Evolutionary conservation across 441 rosid species (phyloP).

Genomic region (Erodium trifolium): DNA sequence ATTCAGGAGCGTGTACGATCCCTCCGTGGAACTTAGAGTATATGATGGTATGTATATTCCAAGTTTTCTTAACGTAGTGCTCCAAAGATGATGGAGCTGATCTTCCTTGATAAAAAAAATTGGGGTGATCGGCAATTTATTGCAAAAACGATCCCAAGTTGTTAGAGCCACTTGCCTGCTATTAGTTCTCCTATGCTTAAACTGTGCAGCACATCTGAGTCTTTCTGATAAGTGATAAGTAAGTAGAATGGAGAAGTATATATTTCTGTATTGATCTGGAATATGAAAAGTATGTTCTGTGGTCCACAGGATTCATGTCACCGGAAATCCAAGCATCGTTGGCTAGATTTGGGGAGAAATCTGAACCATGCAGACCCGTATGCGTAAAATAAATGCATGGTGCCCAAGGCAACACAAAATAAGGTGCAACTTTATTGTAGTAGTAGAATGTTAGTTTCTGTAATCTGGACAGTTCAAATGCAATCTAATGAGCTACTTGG

Average conservation of each 20-base stretch:
- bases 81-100: no score
- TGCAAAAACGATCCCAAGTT: no score
- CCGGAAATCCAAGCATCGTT: background rate
- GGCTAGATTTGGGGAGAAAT: background rate
- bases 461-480: no score
- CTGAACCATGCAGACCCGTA: background rate
- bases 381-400: background rate
- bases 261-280: background rate
- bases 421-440: background rate
- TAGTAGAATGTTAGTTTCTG: background rate
- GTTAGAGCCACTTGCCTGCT: no score
- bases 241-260: no score
- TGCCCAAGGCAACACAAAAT: background rate
- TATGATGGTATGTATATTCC: slow-evolving; percentile 8
- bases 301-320: background rate
- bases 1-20: slow-evolving; percentile 58
- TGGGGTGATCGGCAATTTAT: no score
- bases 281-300: background rate
- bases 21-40: slow-evolving; percentile 46
- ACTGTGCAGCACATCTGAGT: no score
- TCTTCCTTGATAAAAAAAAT: no score
- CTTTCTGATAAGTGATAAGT: no score
- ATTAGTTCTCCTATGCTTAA: no score
- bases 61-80: background rate
- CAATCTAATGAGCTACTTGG: no score